Base-by-base conservation (phyloP, 495 filamentous ascomycete species). In the Thermochaetoides thermophila region DNA sequence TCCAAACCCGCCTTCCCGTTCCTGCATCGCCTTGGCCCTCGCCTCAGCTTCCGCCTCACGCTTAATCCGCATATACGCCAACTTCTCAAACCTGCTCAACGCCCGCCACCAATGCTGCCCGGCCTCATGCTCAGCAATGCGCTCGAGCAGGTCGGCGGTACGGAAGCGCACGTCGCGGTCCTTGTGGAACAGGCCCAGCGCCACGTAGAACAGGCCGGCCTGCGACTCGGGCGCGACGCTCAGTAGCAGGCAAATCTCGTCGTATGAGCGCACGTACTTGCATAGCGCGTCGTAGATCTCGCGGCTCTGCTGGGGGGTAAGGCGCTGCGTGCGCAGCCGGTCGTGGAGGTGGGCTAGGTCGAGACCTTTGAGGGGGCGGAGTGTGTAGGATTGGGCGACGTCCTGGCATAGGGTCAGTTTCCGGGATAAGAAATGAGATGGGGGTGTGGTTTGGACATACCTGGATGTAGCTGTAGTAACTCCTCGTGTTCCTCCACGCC, bases 331-430 rank as follows among this genome's bases (percentile, higher is more conserved):
- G 16, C 85, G 76, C 2, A 99, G 64, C 0, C 84, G 79, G 55
- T 95, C 87, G 53, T 93, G 84, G 45, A 93, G 84, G 45, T 96
- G 84, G 27, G 80, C 72, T 3, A 99, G 61, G 49, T 97, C 89
- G 17, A 94, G 66, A 13, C 73, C 68, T 39, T 86, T 81, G 32
- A 95, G 73, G 2, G 85, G 84, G 17, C 79, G 70, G 14, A 78
- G 57, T 7, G 59, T 69, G 49, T 77, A 81, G 32, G 71, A 56
- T 30, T 71, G 64, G 15, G 67, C 69, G 25, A 71, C 60, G 49
- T 77, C 73, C 73, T 78, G 55, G n/a, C n/a, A n/a, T n/a, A n/a
- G n/a, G n/a, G n/a, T n/a, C n/a, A n/a, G n/a, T n/a, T n/a, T n/a
- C n/a, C n/a, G n/a, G n/a, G n/a, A n/a, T n/a, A n/a, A n/a, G n/a